Percentiles rank a stretch among this genome's conserved stretches.
Conservation (phyloP, 2,329 filamentous ascomycete species). For the Colletotrichum gloeosporioides region DNA sequence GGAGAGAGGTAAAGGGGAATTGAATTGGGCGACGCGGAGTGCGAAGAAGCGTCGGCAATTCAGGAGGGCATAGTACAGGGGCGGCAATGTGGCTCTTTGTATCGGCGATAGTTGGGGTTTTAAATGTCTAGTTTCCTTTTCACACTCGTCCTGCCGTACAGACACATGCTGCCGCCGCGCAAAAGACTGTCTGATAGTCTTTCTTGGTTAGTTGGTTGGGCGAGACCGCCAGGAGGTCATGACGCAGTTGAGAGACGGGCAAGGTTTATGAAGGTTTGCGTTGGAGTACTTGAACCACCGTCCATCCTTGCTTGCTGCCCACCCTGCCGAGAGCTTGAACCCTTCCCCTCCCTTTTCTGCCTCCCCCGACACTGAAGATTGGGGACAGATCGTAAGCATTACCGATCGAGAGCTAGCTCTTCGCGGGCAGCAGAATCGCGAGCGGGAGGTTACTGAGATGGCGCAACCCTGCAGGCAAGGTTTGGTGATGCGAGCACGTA, state of each 20-base stretch:
- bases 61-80: neutral
- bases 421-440: neutral
- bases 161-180: neutral
- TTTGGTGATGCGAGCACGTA: neutral
- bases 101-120: conserved; percentile 2
- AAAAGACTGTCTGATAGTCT: neutral
- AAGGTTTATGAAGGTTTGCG: neutral
- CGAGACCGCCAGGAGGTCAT: neutral
- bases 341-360: neutral
- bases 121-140: neutral
- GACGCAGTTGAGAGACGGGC: neutral
- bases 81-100: neutral
- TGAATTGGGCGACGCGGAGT: neutral
- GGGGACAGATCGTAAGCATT: neutral
- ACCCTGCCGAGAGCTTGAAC: neutral
- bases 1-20: neutral
- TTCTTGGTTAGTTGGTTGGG: neutral
- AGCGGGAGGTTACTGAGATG: neutral
- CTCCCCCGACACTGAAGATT: neutral
- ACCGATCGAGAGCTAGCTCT: neutral
- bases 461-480: neutral
- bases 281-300: neutral
- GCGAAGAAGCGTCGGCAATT: conserved; percentile 5
- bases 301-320: neutral
- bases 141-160: neutral